Conservation (phyloP, 2,329 filamentous ascomycete genomes). For the Pseudocercospora eumusae region DNA sequence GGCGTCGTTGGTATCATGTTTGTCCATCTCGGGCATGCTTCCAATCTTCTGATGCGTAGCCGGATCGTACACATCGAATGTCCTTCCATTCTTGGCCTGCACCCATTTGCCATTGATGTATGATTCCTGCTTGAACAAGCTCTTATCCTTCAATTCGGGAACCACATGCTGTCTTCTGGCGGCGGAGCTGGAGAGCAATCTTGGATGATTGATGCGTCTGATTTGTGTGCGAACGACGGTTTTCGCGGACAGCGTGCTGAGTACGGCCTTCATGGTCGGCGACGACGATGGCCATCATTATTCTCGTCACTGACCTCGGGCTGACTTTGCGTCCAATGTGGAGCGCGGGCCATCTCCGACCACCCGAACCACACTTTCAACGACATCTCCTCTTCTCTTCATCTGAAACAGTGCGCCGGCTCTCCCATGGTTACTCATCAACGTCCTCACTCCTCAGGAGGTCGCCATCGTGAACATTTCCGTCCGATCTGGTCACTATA, state of each 20-base stretch:
- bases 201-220: slow-evolving; percentile 25
- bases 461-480: background rate
- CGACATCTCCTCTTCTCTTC: background rate
- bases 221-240: slow-evolving; percentile 30
- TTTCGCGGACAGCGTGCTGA: slow-evolving; percentile 26
- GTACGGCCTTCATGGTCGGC: slow-evolving; percentile 2
- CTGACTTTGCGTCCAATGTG: background rate
- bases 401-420: slow-evolving; percentile 1
- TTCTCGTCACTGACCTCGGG: background rate
- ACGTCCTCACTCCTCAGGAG: slow-evolving; percentile 1
- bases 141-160: slow-evolving; percentile 50
- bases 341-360: no score
- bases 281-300: background rate
- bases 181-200: slow-evolving; percentile 27
- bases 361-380: background rate
- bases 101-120: slow-evolving; percentile 96
- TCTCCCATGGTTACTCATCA: background rate
- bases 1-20: slow-evolving; percentile 74
- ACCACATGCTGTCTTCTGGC: slow-evolving; percentile 23
- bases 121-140: slow-evolving; percentile 76
- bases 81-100: slow-evolving; percentile 79
- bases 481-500: background rate
- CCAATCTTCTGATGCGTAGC: slow-evolving; percentile 79
- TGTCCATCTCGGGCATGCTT: slow-evolving; percentile 79
- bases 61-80: slow-evolving; percentile 88